A percentile compares a stretch with the other conserved stretches of the same genome.
Evolutionary conservation across 352 stramenopile species (phyloP).

Genomic region (Globisporangium lucens): DNA sequence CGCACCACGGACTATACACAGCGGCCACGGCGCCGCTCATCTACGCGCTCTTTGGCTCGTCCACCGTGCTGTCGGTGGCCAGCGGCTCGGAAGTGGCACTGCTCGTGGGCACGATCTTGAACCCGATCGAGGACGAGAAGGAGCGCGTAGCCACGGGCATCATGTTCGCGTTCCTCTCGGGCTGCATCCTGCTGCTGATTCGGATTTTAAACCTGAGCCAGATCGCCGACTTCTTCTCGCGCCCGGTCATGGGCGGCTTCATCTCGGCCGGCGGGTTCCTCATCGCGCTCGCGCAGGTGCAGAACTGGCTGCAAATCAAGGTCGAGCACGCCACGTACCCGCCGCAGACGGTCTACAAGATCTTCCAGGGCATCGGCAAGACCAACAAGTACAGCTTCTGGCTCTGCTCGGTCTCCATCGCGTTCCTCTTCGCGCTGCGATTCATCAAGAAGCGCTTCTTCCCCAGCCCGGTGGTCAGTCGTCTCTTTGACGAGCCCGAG

Average conservation of each 20-base stretch:
- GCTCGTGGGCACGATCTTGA: slow-evolving; percentile 51
- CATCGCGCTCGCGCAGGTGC: slow-evolving; percentile 89
- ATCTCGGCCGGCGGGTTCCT: slow-evolving; percentile 84
- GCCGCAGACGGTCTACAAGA: slow-evolving; percentile 49
- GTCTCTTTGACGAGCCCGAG: slow-evolving; percentile 25
- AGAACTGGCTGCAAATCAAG: slow-evolving; percentile 73
- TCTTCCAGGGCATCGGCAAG: slow-evolving; percentile 50
- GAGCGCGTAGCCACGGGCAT: slow-evolving; percentile 42
- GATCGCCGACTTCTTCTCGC: slow-evolving; percentile 85
- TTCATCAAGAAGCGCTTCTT: slow-evolving; percentile 44
- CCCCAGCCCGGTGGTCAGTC: slow-evolving; percentile 23
- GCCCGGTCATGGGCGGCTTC: slow-evolving; percentile 89
- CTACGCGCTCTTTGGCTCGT: slow-evolving; percentile 84
- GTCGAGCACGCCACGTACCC: slow-evolving; percentile 43
- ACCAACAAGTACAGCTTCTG: slow-evolving; percentile 72
- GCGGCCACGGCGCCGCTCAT: slow-evolving; percentile 74
- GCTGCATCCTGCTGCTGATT: slow-evolving; percentile 68
- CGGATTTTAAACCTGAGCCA: slow-evolving; percentile 81
- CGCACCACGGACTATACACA: slow-evolving; percentile 90
- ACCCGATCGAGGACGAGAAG: slow-evolving; percentile 34
- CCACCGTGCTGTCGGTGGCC: slow-evolving; percentile 79
- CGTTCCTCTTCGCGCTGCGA: slow-evolving; percentile 41
- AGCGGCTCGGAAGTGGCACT: slow-evolving; percentile 61
- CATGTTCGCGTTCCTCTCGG: slow-evolving; percentile 69
- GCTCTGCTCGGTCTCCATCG: slow-evolving; percentile 55